A percentile compares a stretch with the other conserved stretches of the same genome.
Evolutionary conservation across 139 green algal species (phyloP).

Genomic region (Picochlorum costavermella): DNA sequence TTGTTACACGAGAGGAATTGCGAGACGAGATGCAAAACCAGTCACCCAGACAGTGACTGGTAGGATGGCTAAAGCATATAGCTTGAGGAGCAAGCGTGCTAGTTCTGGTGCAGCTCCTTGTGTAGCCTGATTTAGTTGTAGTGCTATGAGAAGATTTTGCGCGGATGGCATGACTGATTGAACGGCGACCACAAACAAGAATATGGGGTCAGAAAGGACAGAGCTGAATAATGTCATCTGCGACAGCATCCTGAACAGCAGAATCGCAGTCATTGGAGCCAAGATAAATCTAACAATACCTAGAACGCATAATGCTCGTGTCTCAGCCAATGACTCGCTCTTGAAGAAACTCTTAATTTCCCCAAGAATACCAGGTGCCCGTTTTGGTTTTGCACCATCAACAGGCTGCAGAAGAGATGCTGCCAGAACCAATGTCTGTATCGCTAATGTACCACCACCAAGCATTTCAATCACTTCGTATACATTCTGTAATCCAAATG

Average conservation of each 20-base stretch:
- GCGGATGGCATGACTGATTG: conserved; percentile 51
- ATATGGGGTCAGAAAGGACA: conserved; percentile 31
- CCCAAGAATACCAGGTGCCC: no score
- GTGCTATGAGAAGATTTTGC: conserved; percentile 50
- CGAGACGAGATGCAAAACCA: conserved; percentile 32
- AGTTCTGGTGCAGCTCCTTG: conserved; percentile 26
- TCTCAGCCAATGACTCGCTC: conserved; percentile 11
- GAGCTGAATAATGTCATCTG: conserved; percentile 12
- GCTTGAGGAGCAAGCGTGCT: conserved; percentile 39
- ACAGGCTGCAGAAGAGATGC: conserved; percentile 41
- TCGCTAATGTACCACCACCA: conserved; percentile 37
- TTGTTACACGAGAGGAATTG: conserved; percentile 20
- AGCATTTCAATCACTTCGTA: conserved; percentile 46
- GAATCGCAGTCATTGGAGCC: conserved; percentile 30
- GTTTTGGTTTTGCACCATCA: neutral
- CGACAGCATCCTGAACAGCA: conserved; percentile 16
- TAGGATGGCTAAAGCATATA: conserved; percentile 37
- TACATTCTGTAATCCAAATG: conserved; percentile 12
- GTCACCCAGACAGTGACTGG: conserved; percentile 49
- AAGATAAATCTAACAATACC: conserved; percentile 33
- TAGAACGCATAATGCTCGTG: conserved; percentile 28
- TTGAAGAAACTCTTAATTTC: no score
- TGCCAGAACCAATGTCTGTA: conserved; percentile 53
- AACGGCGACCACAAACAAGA: conserved; percentile 35
- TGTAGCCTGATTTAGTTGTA: conserved; percentile 36